Conservation (phyloP, 108 stramenopile genomes). For the Epithemia pelagica region DNA sequence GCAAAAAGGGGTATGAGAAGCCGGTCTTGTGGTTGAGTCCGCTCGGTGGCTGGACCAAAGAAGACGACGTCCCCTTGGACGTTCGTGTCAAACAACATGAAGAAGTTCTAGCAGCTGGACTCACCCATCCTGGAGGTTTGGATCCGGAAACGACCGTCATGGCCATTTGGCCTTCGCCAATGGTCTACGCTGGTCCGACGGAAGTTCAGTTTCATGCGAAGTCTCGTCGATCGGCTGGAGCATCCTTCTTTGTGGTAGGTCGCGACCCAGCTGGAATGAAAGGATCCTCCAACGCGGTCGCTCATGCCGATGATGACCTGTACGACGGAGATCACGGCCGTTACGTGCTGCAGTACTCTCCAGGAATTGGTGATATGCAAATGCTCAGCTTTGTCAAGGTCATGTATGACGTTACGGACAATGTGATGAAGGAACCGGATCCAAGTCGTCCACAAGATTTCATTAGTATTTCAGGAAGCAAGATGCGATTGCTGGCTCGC, state of each 20-base stretch:
- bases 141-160: slow-evolving; percentile 95
- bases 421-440: slow-evolving; percentile 94
- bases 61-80: slow-evolving; percentile 96
- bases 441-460: slow-evolving; percentile 86
- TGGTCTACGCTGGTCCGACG: slow-evolving; percentile 99
- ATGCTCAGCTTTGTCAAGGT: slow-evolving; percentile 97
- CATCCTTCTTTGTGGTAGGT: slow-evolving; percentile 96
- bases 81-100: slow-evolving; percentile 97
- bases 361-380: slow-evolving; percentile 91
- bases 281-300: slow-evolving; percentile 77
- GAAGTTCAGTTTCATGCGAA: slow-evolving; percentile 99
- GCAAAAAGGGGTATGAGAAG: slow-evolving; percentile 84
- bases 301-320: slow-evolving; percentile 91
- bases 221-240: slow-evolving; percentile 89
- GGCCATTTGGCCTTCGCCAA: slow-evolving; percentile 99
- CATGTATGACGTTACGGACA: slow-evolving; percentile 94
- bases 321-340: slow-evolving; percentile 97
- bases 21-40: slow-evolving; percentile 97
- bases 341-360: slow-evolving; percentile 92
- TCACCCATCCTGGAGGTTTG: slow-evolving; percentile 84
- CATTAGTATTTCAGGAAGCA: slow-evolving; percentile 94
- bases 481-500: slow-evolving; percentile 91
- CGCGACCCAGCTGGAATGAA: slow-evolving; percentile 99
- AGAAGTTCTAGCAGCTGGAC: slow-evolving; percentile 85
- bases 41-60: slow-evolving; percentile 97